phyloP scores from a whole-genome alignment of 306 rosid genomes.

The Citrullus mucosospermus region DNA sequence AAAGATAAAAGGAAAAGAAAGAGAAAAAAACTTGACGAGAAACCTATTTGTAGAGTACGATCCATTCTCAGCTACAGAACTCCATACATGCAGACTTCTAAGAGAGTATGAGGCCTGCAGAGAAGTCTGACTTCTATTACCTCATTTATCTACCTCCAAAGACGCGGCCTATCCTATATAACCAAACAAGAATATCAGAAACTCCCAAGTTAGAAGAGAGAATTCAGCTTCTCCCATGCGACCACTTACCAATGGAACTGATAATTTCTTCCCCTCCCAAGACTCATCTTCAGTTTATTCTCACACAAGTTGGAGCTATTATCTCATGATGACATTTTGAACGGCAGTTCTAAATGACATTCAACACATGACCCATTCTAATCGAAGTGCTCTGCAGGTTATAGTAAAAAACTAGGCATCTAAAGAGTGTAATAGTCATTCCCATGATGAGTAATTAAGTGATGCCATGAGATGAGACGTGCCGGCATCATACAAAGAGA shows the following conservation, averaged over 20 bases:
- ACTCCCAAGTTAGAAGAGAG: neutral
- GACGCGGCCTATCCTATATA: neutral
- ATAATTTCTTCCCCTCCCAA: neutral
- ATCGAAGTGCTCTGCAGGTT: neutral
- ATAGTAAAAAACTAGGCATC: neutral
- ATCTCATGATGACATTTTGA: conserved; percentile 5
- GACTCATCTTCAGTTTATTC: conserved; percentile 1
- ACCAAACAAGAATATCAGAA: neutral
- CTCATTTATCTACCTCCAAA: too few species aligned
- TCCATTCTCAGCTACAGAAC: neutral
- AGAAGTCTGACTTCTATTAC: too few species aligned
- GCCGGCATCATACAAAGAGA: neutral
- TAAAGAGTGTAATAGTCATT: neutral
- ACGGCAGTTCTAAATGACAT: conserved; percentile 5
- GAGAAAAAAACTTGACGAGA: neutral
- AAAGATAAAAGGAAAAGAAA: neutral
- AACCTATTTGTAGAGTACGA: neutral
- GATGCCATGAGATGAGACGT: neutral
- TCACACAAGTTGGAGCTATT: neutral
- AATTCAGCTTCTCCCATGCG: neutral
- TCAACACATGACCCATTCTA: neutral
- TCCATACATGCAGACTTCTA: neutral
- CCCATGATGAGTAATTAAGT: neutral
- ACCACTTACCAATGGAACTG: neutral
- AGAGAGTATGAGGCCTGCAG: too few species aligned